Conservation (phyloP, 129 eudicot genomes). For the Tagetes erecta region DNA sequence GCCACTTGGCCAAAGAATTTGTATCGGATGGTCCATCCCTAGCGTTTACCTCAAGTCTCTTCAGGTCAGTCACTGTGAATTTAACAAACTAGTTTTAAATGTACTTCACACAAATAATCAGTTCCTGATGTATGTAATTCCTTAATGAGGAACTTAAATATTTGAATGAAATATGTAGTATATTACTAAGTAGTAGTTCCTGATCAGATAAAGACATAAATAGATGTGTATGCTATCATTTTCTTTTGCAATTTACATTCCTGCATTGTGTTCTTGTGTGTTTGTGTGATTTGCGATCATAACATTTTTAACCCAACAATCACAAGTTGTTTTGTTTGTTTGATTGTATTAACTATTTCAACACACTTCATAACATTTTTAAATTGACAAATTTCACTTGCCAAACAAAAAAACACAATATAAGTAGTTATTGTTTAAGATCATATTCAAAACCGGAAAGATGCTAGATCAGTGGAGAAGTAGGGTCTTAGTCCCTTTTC, state of each 20-base stretch:
- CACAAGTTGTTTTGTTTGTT: neutral
- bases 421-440: neutral
- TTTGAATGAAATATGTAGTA: constrained; percentile 1
- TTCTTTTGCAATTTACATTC: neutral
- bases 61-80: constrained; percentile 81
- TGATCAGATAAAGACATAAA: neutral
- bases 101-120: neutral
- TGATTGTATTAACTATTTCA: neutral
- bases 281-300: neutral
- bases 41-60: constrained; percentile 76
- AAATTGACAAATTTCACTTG: neutral
- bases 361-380: neutral
- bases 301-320: neutral
- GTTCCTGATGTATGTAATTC: neutral
- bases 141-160: constrained; percentile 2
- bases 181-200: too few species aligned
- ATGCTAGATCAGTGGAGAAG: too few species aligned
- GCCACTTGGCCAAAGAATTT: constrained; percentile 89
- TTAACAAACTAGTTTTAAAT: constrained; percentile 20
- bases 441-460: too few species aligned
- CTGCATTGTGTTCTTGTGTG: neutral
- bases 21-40: constrained; percentile 96
- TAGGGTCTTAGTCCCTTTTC: too few species aligned
- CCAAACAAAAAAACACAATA: neutral
- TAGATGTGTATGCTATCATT: neutral